phyloP scores from a whole-genome alignment of 768 basidiomycete genomes.

The Hydnomerulius pinastri region DNA sequence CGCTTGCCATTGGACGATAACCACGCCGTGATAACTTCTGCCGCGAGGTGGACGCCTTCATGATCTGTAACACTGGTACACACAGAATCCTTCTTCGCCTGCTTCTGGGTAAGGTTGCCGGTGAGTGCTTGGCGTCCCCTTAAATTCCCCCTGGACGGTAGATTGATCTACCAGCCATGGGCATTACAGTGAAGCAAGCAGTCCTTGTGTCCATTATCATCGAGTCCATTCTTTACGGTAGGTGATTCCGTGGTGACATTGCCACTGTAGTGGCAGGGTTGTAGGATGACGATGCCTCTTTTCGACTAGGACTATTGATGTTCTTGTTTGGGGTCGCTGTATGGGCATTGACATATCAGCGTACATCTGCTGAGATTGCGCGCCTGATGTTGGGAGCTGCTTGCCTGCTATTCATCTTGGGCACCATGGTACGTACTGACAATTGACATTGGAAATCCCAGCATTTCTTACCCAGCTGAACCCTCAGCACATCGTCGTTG shows the following conservation, averaged over 20 bases:
- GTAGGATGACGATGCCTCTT: not conserved
- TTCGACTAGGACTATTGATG: slow-evolving; percentile 1
- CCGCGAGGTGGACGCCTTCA: too few species aligned
- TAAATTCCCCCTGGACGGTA: not conserved
- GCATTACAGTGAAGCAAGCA: not conserved
- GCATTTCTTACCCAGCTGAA: not conserved
- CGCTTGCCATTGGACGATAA: too few species aligned
- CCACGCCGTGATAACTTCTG: too few species aligned
- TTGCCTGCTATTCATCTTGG: slow-evolving; percentile 1
- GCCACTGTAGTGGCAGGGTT: too few species aligned
- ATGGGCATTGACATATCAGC: slow-evolving; percentile 5
- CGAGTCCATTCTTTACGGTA: slow-evolving; percentile 2
- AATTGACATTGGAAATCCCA: not conserved
- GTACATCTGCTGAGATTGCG: not conserved
- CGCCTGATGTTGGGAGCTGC: not conserved
- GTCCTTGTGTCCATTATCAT: slow-evolving; percentile 1
- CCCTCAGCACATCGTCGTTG: slow-evolving; percentile 1
- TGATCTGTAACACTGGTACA: too few species aligned
- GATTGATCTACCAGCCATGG: not conserved
- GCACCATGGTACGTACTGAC: slow-evolving; percentile 1
- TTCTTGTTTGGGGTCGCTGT: slow-evolving; percentile 6
- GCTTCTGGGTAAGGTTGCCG: too few species aligned
- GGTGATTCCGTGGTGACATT: not conserved
- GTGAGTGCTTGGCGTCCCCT: not conserved
- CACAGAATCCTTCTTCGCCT: too few species aligned